Conservation (phyloP, 495 filamentous ascomycete genomes). For the Polyplosphaeria fusca region DNA sequence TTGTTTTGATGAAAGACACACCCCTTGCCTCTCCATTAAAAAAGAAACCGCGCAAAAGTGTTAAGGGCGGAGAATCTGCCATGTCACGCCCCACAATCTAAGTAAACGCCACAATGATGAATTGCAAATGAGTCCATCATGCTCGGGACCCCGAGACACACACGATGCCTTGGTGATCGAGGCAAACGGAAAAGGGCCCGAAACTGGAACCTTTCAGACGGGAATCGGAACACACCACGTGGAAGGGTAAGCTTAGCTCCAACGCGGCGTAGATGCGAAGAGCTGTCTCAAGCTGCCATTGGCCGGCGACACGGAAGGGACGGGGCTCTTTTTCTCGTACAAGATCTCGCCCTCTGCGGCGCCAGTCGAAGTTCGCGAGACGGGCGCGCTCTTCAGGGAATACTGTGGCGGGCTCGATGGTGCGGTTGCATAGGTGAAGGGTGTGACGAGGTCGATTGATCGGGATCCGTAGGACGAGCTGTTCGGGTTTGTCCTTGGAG, state of each 20-base stretch:
- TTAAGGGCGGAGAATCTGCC: too few species aligned
- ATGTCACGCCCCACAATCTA: too few species aligned
- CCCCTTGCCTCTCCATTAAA: too few species aligned
- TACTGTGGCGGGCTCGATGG: constrained; percentile 23
- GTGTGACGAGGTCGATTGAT: constrained; percentile 40
- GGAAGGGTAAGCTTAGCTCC: background rate
- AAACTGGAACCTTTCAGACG: too few species aligned
- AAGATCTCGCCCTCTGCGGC: constrained; percentile 19
- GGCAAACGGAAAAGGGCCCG: too few species aligned
- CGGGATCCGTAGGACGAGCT: constrained; percentile 29
- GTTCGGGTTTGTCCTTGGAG: constrained; percentile 37
- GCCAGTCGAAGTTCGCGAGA: constrained; percentile 23
- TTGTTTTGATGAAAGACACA: too few species aligned
- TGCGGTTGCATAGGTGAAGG: constrained; percentile 23
- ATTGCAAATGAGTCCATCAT: too few species aligned
- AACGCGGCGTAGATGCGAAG: constrained; percentile 13
- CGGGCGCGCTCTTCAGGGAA: constrained; percentile 31
- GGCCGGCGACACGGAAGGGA: constrained; percentile 23
- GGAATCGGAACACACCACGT: too few species aligned
- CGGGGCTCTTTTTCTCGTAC: constrained; percentile 29
- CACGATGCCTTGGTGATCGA: too few species aligned
- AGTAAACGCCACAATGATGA: too few species aligned
- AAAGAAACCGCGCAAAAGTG: too few species aligned
- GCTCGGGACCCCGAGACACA: too few species aligned
- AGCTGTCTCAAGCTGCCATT: constrained; percentile 37